A percentile compares a stretch with the other conserved stretches of the same genome.
These are phyloP conservation scores for Amaranthus palmeri DNA, from an alignment of 148 eudicot genomes.

Conservation along the genomic window DNA sequence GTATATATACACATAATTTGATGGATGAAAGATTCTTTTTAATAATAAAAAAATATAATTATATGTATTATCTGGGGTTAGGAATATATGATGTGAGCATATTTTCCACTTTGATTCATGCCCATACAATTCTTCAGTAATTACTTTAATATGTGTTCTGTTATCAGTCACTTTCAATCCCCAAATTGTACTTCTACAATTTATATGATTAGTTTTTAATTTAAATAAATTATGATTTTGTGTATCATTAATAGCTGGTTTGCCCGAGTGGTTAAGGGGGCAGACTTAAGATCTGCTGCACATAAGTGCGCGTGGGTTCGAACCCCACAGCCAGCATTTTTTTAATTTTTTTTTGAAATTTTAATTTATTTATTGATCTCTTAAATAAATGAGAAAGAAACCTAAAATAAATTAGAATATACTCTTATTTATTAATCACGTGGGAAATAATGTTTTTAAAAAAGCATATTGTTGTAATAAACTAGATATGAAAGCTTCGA, in stretches of 20 bases:
- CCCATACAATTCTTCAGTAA: conserved; percentile 12
- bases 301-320: neutral
- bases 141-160: conserved; percentile 15
- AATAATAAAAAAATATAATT: conserved; percentile 6
- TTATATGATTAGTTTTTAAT: neutral
- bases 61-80: neutral
- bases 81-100: conserved; percentile 10
- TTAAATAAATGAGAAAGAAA: too few species aligned
- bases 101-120: conserved; percentile 14
- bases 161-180: conserved; percentile 21
- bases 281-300: neutral
- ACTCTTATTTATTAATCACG: too few species aligned
- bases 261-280: too few species aligned
- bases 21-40: neutral
- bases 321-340: too few species aligned
- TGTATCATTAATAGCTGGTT: neutral
- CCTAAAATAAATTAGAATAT: too few species aligned
- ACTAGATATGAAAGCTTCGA: too few species aligned
- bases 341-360: too few species aligned
- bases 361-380: too few species aligned
- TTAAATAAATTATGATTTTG: neutral
- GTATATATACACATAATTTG: conserved; percentile 23
- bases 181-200: neutral
- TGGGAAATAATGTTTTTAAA: too few species aligned
- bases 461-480: too few species aligned